Evolutionary conservation across 352 stramenopile genomes (phyloP), one percentile per base, ranked within the genome.

Genomic region (Globisporangium rhizosaccharum): DNA sequence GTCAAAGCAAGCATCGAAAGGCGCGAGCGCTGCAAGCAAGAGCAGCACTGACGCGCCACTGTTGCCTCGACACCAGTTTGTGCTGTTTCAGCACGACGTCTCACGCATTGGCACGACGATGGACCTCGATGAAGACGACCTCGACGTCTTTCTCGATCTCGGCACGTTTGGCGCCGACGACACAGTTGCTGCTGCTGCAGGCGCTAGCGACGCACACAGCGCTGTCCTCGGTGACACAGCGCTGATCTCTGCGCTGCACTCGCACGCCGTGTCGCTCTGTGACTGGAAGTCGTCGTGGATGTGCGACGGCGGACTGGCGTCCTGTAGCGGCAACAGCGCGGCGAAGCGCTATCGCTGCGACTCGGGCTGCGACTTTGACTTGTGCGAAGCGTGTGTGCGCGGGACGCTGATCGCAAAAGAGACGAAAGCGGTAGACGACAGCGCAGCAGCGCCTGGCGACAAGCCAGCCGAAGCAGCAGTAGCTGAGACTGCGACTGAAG

Each of bases 321-420:
- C 70, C 8, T 92, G 83, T 49, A 60, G 84, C 30, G 81, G 83
- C 2, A 75, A 83, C 46, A 87, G 87, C 30, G 70, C 69, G 25
- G 56, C 63, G 11, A 70, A 78, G 33, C 64, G 83, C 48, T 92
- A 83, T 64, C 81, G 81, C 1, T 92, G 83, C 42, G 70, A 80
- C 25, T 57, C 64, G 52, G 72, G 77, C 9, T 92, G 83, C 60
- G 83, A 92, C 53, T 92, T 81, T 55, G 83, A 92, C 61, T 69
- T 92, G 55, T 92, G 83, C 30, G 75, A 87, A 26, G 65, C 69
- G 7, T 92, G 83, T 44, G 51, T 88, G 12, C 61, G 66, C 20
- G 68, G 62, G 18, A 86, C 73, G 10, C 45, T 84, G 30, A 70
- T 71, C 36, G 61, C 57, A 25, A 73, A 75, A 51, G 49, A 67